Evolutionary conservation across 1,139 yeast genomes (phyloP), one percentile per base, ranked within the genome.

Genomic region (Yamadazyma oceani): DNA sequence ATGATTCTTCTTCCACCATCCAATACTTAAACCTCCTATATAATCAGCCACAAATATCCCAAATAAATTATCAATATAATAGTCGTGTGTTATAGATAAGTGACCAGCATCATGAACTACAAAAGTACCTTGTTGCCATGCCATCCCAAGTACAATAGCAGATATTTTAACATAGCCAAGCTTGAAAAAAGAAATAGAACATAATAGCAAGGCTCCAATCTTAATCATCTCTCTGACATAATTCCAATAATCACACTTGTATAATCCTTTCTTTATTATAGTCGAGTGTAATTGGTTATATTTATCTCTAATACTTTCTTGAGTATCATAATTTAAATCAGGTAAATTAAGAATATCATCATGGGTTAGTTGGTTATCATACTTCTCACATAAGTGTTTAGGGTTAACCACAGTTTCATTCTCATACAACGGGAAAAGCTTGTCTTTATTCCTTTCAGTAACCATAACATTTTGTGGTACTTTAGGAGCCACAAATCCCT

Each of bases 1-100:
- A 60, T 88, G 96, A 59, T 85, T 88, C 37, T 92, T 72, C 53
- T 88, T 89, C 96, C 96, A 88, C 96, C 96, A 88, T 2, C 96
- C 95, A 26, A 87, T 59, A 37, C 95, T 85, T 37, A 88, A 67
- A 0, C 96, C 96, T n/a, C 96, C 96, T 40, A 81, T 62, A 68
- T 75, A 87, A 48, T 85, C 80, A 2, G 96, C 95, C 35, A 88
- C 66, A 1, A 79, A 31, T 60, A 82, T 78, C 1, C 96, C 95
- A 44, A 85, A 69, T 9, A 84, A 55, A 53, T 83, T 88, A 58
- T 88, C 96, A n/a, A 77, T 35, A 50, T 82, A 84, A 58, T 84
- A 88, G 51, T 85, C 70, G 58, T 88, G 96, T 0, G 95, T 82
- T 36, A 88, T 83, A 1, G 88, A 75, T 21, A 85, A 75, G 57